phyloP scores from a whole-genome alignment of 2,329 filamentous ascomycete species.

The Aquanectria penicillioides region DNA sequence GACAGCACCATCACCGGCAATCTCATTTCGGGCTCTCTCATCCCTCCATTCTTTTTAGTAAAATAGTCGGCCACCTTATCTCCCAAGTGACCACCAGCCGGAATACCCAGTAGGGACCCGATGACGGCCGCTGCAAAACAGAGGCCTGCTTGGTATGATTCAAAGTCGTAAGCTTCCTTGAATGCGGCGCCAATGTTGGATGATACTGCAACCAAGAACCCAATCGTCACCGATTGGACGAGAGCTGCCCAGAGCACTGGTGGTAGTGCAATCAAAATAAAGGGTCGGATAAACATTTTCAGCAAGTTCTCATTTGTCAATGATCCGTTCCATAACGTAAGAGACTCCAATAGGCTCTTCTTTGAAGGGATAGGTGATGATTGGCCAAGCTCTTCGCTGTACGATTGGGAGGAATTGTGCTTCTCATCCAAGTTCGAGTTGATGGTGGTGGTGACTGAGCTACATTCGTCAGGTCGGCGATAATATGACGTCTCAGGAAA shows the following conservation, averaged over 20 bases:
- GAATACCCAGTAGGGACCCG: constrained; percentile 59
- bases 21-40: constrained; percentile 70
- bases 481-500: constrained; percentile 65
- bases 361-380: constrained; percentile 21
- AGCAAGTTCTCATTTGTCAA: constrained; percentile 58
- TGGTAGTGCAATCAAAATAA: constrained; percentile 61
- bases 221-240: constrained; percentile 64
- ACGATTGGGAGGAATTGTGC: constrained; percentile 22
- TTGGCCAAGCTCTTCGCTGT: constrained; percentile 25
- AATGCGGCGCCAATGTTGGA: constrained; percentile 62
- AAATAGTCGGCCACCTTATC: constrained; percentile 60
- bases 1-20: constrained; percentile 63
- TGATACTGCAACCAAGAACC: constrained; percentile 64
- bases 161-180: constrained; percentile 52
- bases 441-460: constrained; percentile 8
- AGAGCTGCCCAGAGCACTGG: constrained; percentile 65
- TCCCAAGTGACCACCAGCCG: constrained; percentile 58
- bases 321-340: constrained; percentile 52
- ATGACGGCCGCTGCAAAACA: constrained; percentile 61
- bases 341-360: constrained; percentile 45
- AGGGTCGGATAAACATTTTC: constrained; percentile 60
- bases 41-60: constrained; percentile 62
- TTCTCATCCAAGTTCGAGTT: constrained; percentile 16
- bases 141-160: constrained; percentile 59
- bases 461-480: constrained; percentile 37